Base-by-base conservation (phyloP, 2,329 filamentous ascomycete genomes). In the Ceratocystiopsis sp. region DNA sequence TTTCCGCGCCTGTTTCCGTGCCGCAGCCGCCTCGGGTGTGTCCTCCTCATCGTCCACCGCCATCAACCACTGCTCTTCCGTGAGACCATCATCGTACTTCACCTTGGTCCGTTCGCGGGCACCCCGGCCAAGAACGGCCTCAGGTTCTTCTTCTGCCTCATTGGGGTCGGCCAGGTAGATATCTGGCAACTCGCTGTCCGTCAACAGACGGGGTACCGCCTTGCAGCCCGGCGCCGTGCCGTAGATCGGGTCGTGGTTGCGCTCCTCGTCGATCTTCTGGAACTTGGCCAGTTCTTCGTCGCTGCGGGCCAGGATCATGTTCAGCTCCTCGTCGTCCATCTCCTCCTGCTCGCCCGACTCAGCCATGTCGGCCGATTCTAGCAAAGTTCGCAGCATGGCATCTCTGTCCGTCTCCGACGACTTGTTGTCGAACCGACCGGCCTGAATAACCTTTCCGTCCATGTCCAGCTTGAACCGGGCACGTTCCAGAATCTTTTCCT, bases 381-480 rank as follows among this genome's bases (percentile, higher is more conserved):
- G 69, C 56, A 98, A 76, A 40, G 93, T 93, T 54, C 91, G 79
- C 52, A 98, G 68, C 75, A 98, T 89, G 37, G 91, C 89, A 56
- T 98, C 91, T 69, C 91, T 84, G 62, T 98, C 91, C 43, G 93
- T 93, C 59, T 95, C 91, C 0, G 91, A 96, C 2, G 91, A 98
- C 58, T 96, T 98, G 67, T 98, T 96, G 54, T 98, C 91, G 65
- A 98, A 98, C 58, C 93, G 93, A 77, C 91, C 91, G 46, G 91
- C 91, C 59, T 98, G 91, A 53, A 98, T 98, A 57, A 98, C 87
- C 63, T 98, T 98, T 66, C 91, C 89, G 57, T 98, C 91, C 82
- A 98, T 95, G 60, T 96, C 89, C 50, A 98, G 74, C 72, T 98
- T 98, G 73, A 82, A 98, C 52, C 94, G 82, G 3, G 91, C 91